These are phyloP conservation scores for Neophaeococcomyces mojaviensis DNA, from an alignment of 2,329 filamentous ascomycete species.

Conservation along the genomic window DNA sequence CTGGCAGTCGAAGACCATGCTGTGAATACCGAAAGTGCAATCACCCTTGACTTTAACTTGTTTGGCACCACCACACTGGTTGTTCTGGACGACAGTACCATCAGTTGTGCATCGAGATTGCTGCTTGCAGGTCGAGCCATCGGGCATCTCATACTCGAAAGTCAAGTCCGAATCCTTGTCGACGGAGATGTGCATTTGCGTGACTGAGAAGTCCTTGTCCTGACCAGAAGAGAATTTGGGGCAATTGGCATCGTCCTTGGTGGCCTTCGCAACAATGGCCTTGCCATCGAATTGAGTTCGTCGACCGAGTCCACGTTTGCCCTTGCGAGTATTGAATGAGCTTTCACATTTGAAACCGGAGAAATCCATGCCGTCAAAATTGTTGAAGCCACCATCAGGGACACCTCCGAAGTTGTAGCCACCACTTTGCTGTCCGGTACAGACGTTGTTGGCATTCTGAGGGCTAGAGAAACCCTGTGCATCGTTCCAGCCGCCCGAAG, in stretches of 20 bases:
- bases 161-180: constrained; percentile 72
- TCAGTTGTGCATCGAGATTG: constrained; percentile 57
- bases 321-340: constrained; percentile 49
- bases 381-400: constrained; percentile 50
- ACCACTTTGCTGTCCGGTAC: constrained; percentile 57
- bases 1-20: constrained; percentile 66
- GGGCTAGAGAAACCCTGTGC: constrained; percentile 58
- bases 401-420: constrained; percentile 70
- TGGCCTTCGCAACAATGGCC: constrained; percentile 52
- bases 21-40: constrained; percentile 67
- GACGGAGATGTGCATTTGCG: constrained; percentile 62
- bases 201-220: constrained; percentile 63
- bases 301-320: constrained; percentile 43
- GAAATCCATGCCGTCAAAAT: constrained; percentile 68
- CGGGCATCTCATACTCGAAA: constrained; percentile 80
- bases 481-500: constrained; percentile 41
- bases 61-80: constrained; percentile 84
- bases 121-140: constrained; percentile 76
- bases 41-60: constrained; percentile 49
- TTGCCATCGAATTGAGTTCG: constrained; percentile 38
- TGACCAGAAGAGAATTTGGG: constrained; percentile 54
- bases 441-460: constrained; percentile 67
- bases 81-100: constrained; percentile 69
- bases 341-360: constrained; percentile 63
- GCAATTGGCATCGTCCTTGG: constrained; percentile 33